Base-by-base conservation (phyloP, 1,284 basidiomycete genomes). In the Ganoderma boninense region DNA sequence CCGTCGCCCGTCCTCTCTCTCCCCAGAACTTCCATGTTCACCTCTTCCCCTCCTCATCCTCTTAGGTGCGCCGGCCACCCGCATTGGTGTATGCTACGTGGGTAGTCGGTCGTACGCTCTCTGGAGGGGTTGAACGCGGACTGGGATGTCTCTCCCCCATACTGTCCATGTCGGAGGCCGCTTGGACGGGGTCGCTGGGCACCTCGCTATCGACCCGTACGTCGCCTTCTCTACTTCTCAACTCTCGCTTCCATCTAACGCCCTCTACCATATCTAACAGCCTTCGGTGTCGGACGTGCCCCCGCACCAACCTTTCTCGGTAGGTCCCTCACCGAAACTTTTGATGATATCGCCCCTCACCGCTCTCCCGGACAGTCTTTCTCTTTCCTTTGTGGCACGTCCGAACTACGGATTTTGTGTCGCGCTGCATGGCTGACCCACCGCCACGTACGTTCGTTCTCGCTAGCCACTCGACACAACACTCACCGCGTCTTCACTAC, bases 1-100 rank as follows among this genome's bases (percentile, higher is more conserved):
- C 3, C 42, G 1, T 65, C 40, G 26, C 52, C 61, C 42, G 43
- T 32, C 42, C 16, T 42, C 54, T 26, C 62, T 44, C 23, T 64
- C 62, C 44, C 29, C 67, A 68, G n/a, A 26, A 46, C 67, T 44
- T 57, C 67, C 67, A 68, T 59, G 62, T 64, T 23, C 67, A 46
- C 67, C 57, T 54, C 54, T 20, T 20, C 44, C 32, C 40, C 8
- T 26, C 23, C n/a, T 26, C 18, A 40, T 20, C 23, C 49, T 52
- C 49, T 40, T 29, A 18, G 43, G 42, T 35, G 43, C 43, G 44
- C 65, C 11, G 16, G 26, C 18, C 4, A 20, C 56, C 26, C 42
- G 6, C 32, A 38, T 23, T 23, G 42, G 6, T 49, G 29, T 35
- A 26, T 57, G 29, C 54, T 29, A 57, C 32, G 54, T 32, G 29